These are phyloP conservation scores for Stentor coeruleus DNA, from an alignment of 73 alveolate genomes.

Conservation along the genomic window DNA sequence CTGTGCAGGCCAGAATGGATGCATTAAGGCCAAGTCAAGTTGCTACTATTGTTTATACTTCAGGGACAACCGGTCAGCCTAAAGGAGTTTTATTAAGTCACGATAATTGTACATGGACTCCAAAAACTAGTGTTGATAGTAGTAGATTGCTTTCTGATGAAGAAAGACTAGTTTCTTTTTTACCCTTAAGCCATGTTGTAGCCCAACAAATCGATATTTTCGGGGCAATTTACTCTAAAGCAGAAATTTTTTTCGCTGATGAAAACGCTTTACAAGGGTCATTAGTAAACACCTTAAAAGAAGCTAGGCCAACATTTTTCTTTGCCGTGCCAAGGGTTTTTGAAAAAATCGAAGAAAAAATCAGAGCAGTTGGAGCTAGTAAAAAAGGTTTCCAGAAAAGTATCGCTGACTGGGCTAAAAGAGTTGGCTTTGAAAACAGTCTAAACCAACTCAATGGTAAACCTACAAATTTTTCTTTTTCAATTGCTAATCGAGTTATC, in stretches of 20 bases:
- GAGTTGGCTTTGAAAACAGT: conserved; percentile 15
- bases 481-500: background rate
- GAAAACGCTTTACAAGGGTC: conserved; percentile 86
- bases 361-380: conserved; percentile 59
- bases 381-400: conserved; percentile 12
- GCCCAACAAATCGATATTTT: conserved; percentile 65
- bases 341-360: conserved; percentile 83
- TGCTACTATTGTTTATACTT: conserved; percentile 72
- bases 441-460: background rate
- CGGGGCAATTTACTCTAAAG: conserved; percentile 40
- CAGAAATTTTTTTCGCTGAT: conserved; percentile 61
- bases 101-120: conserved; percentile 52
- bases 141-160: background rate
- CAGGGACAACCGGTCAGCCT: conserved; percentile 89
- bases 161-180: conserved; percentile 70
- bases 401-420: conserved; percentile 29
- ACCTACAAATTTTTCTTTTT: background rate
- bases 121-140: conserved; percentile 13
- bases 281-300: conserved; percentile 60
- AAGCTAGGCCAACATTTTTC: conserved; percentile 78
- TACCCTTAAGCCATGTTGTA: conserved; percentile 80
- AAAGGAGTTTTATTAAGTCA: conserved; percentile 88
- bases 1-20: background rate
- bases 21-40: conserved; percentile 58
- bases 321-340: conserved; percentile 88